Base-by-base conservation (phyloP, 129 eudicot species). In the Helichrysum umbraculigerum region DNA sequence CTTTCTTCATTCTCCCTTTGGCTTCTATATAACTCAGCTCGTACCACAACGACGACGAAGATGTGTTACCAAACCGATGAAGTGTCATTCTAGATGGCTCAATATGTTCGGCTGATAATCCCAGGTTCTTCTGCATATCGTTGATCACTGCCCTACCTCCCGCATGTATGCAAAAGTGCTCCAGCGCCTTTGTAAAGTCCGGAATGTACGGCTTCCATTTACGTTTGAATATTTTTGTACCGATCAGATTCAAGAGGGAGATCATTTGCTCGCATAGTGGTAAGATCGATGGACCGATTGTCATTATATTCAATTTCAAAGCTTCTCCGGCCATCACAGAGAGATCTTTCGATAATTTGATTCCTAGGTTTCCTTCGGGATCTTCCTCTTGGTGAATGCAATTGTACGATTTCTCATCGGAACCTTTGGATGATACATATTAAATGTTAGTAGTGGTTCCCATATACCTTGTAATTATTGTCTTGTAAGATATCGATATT, bases 11-110 rank as follows among this genome's bases (percentile, higher is more conserved):
- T 82, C 86, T 84, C 72, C 91, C 95, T 63, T 89, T 89, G 2
- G 95, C 80, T 29, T 88, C 93, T 47, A 47, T 47, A 47, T 47
- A 47, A 14, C 17, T 47, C 17, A 47, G 17, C 54, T 61, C 96
- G 7, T 89, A 89, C 96, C 92, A 89, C 20, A 89, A 66, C 0
- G 92, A 87, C 3, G 90, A 87, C 0, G 92, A 87, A 16, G 92
- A 89, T 34, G 96, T 89, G 70, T 89, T 89, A 0, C 96, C 96
- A 15, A 87, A 89, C 56, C 91, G 58, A 30, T 89, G 91, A 5
- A 87, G 68, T 11, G 96, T 87, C 96, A 89, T 89, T 66, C 92
- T 66, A 0, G 96, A 89, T 0, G 96, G 91, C 39, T 89, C 96
- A 1, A 85, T 87, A 72, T 89, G 90, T 33, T 87, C 88, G 7